Percentiles rank a stretch among this genome's conserved stretches.
Evolutionary conservation across 1,284 basidiomycete genomes (phyloP).

Genomic region (Crepidotus sp.): DNA sequence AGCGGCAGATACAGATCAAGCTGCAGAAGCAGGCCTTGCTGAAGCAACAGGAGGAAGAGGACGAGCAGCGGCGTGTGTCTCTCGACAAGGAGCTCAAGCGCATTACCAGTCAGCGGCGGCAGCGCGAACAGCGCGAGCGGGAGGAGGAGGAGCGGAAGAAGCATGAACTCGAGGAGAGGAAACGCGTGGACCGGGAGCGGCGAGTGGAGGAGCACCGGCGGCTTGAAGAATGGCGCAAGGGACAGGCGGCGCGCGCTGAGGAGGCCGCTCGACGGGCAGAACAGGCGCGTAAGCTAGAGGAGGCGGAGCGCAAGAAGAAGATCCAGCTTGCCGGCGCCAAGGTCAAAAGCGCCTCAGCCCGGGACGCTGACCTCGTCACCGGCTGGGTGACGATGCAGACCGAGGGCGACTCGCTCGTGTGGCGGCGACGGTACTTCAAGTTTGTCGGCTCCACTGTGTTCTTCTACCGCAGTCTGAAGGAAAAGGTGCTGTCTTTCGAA

Average conservation of each 20-base stretch:
- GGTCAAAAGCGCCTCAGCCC: constrained; percentile 30
- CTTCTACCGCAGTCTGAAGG: constrained; percentile 51
- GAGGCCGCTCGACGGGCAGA: constrained; percentile 38
- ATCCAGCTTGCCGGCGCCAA: constrained; percentile 37
- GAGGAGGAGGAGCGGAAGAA: constrained; percentile 43
- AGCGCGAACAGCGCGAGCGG: constrained; percentile 38
- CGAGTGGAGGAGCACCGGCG: constrained; percentile 44
- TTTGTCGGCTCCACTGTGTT: constrained; percentile 40
- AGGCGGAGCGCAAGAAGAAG: constrained; percentile 37
- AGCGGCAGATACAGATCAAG: constrained; percentile 38
- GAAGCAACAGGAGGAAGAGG: constrained; percentile 42
- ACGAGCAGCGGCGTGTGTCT: constrained; percentile 33
- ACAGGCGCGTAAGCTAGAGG: constrained; percentile 34
- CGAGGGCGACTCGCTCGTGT: constrained; percentile 42
- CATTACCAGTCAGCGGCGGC: constrained; percentile 37
- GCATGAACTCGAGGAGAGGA: constrained; percentile 40
- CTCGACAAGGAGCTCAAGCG: constrained; percentile 44
- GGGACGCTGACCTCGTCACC: constrained; percentile 32
- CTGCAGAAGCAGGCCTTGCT: constrained; percentile 38
- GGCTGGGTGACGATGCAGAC: constrained; percentile 66
- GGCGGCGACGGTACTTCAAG: constrained; percentile 62
- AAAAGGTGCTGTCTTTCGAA: constrained; percentile 23
- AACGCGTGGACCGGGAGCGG: constrained; percentile 39
- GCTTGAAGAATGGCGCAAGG: constrained; percentile 47
- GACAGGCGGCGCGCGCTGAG: constrained; percentile 40